A percentile compares a stretch with the other conserved stretches of the same genome.
phyloP scores from a whole-genome alignment of 106 monocot species.

The Vanilla planifolia region DNA sequence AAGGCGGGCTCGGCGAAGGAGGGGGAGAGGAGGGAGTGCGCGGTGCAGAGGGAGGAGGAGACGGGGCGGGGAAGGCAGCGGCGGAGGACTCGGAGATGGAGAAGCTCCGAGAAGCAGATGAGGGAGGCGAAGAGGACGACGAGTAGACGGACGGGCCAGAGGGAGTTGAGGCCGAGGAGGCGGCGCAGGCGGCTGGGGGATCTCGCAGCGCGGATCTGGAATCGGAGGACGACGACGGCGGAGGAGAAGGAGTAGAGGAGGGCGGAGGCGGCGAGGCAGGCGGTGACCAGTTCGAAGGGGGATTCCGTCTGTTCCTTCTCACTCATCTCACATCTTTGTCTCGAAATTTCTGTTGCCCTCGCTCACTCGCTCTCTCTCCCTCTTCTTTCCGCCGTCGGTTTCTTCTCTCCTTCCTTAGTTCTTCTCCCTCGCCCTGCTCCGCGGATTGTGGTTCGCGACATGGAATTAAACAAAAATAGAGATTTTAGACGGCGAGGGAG shows the following conservation, averaged over 20 bases:
- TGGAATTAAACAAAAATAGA: too few relatives aligned
- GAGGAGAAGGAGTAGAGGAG: constrained; percentile 5
- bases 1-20: constrained; percentile 17
- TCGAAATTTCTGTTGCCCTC: too few relatives aligned
- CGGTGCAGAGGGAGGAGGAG: not conserved
- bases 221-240: constrained; percentile 7
- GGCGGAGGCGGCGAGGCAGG: constrained; percentile 10
- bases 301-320: constrained; percentile 1
- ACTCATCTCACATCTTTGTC: constrained; percentile 8
- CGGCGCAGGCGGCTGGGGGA: not conserved
- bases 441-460: too few relatives aligned
- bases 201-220: constrained; percentile 4
- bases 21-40: constrained; percentile 3
- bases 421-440: too few relatives aligned
- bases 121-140: constrained; percentile 13
- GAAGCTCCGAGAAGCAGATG: constrained; percentile 3
- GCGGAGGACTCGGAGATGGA: not conserved
- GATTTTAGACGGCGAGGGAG: too few relatives aligned
- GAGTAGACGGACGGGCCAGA: constrained; percentile 7
- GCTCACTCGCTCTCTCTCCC: too few relatives aligned
- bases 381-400: too few relatives aligned
- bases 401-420: too few relatives aligned
- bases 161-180: constrained; percentile 8
- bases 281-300: constrained; percentile 7
- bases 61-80: not conserved